Evolutionary conservation across 169 alveolate genomes (phyloP).

Genomic region (Amoebophrya sp.): DNA sequence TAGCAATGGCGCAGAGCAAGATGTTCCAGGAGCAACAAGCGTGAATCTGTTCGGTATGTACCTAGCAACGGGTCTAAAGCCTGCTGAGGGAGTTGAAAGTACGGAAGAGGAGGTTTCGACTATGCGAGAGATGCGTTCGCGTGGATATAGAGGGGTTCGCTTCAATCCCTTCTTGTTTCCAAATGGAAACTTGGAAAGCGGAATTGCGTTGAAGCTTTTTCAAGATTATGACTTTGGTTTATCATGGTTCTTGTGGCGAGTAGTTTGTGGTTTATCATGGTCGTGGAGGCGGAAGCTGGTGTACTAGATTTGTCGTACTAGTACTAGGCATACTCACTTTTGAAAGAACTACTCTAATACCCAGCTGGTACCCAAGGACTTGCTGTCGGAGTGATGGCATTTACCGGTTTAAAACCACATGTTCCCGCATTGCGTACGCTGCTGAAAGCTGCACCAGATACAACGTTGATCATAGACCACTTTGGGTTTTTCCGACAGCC

Average conservation of each 20-base stretch:
- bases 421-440: neutral
- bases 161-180: neutral
- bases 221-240: too few species aligned
- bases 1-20: neutral
- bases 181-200: neutral
- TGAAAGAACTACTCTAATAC: too few species aligned
- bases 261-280: too few species aligned
- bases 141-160: neutral
- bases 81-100: neutral
- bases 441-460: neutral
- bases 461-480: neutral
- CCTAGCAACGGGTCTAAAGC: neutral
- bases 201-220: neutral
- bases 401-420: neutral
- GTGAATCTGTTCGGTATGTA: neutral
- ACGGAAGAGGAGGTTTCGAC: neutral
- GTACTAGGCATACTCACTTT: too few species aligned
- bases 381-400: slow-evolving; percentile 2
- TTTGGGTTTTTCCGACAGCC: neutral
- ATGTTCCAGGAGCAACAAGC: neutral
- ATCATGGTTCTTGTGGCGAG: too few species aligned
- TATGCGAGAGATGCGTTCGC: neutral
- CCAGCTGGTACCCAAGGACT: neutral
- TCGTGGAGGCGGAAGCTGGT: too few species aligned
- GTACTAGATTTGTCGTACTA: too few species aligned